Percentiles rank a stretch among this genome's conserved stretches.
Evolutionary conservation across 2,329 filamentous ascomycete genomes (phyloP).

Genomic region (Fusarium sp.): DNA sequence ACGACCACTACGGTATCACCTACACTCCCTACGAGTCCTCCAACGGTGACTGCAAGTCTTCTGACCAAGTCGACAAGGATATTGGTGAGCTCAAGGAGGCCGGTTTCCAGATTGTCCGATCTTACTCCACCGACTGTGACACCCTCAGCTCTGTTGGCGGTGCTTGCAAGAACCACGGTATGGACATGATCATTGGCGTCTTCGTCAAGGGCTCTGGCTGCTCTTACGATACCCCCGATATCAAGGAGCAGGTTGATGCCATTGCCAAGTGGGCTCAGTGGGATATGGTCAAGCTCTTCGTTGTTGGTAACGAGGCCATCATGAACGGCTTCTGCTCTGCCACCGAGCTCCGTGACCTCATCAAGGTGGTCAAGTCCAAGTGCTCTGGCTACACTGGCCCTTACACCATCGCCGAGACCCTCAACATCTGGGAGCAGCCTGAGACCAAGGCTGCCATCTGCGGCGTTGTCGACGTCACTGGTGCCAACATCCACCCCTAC

Average conservation of each 20-base stretch:
- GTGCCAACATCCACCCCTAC: conserved; percentile 93
- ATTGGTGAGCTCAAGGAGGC: conserved; percentile 73
- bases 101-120: conserved; percentile 81
- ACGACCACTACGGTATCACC: conserved; percentile 80
- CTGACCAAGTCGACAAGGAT: conserved; percentile 71
- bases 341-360: conserved; percentile 77
- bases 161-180: conserved; percentile 75
- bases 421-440: conserved; percentile 80
- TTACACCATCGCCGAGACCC: conserved; percentile 89
- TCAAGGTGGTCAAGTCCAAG: conserved; percentile 75
- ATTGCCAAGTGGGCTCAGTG: conserved; percentile 83
- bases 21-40: conserved; percentile 81
- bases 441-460: conserved; percentile 76
- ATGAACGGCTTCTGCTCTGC: conserved; percentile 80
- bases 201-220: conserved; percentile 81
- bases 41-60: conserved; percentile 76
- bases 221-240: conserved; percentile 70
- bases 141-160: conserved; percentile 82
- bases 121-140: conserved; percentile 94
- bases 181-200: conserved; percentile 90
- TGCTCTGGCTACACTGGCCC: conserved; percentile 83
- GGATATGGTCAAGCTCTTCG: conserved; percentile 83
- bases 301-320: conserved; percentile 93
- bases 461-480: conserved; percentile 81
- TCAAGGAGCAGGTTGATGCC: conserved; percentile 80